Evolutionary conservation across 2,329 filamentous ascomycete species (phyloP).

Genomic region (Phialophora expanda): DNA sequence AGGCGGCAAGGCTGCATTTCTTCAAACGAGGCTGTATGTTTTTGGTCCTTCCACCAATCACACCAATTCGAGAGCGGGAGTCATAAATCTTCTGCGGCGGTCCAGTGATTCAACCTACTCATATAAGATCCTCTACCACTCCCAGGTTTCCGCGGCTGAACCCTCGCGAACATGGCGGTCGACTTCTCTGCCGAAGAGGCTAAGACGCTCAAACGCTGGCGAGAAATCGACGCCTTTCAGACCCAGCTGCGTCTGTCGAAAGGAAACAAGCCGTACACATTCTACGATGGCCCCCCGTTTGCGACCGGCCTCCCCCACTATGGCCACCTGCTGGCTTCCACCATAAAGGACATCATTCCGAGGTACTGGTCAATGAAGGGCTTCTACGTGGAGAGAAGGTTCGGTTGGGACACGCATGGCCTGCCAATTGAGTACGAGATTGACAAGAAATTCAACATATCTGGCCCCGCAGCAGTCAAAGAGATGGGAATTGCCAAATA

Average conservation of each 20-base stretch:
- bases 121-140: slow-evolving; percentile 6
- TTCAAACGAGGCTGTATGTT: background rate
- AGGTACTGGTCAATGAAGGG: slow-evolving; percentile 95
- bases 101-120: background rate
- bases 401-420: slow-evolving; percentile 90
- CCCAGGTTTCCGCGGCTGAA: background rate
- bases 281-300: slow-evolving; percentile 85
- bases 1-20: background rate
- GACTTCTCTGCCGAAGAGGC: slow-evolving; percentile 93
- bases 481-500: slow-evolving; percentile 82
- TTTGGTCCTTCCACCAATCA: background rate
- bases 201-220: slow-evolving; percentile 81
- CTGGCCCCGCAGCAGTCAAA: slow-evolving; percentile 80
- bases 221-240: slow-evolving; percentile 88
- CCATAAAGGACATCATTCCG: slow-evolving; percentile 91
- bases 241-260: slow-evolving; percentile 85
- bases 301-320: slow-evolving; percentile 63
- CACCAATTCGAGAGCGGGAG: background rate
- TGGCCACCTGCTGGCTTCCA: slow-evolving; percentile 78
- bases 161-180: slow-evolving; percentile 71
- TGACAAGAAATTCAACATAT: slow-evolving; percentile 86
- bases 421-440: slow-evolving; percentile 91
- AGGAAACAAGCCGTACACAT: slow-evolving; percentile 83
- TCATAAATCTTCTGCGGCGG: slow-evolving; percentile 13
- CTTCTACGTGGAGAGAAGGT: slow-evolving; percentile 81